Evolutionary conservation across 345 rosid species (phyloP).

Genomic region (Gossypium australe): DNA sequence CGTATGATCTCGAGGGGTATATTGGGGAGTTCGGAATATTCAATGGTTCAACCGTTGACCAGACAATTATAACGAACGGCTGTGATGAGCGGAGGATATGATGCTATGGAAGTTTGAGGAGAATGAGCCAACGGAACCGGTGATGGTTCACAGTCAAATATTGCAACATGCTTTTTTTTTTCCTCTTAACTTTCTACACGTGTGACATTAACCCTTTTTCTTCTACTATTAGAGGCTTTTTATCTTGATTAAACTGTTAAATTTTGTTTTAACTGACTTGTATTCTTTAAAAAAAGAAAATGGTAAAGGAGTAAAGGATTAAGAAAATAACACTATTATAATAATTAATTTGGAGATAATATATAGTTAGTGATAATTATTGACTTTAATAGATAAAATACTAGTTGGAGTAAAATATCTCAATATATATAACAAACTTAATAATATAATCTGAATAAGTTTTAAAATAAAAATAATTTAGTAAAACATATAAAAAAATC

Average conservation of each 20-base stretch:
- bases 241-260: too few species aligned
- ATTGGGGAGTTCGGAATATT: background rate
- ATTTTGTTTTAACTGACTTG: too few species aligned
- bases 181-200: background rate
- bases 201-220: background rate
- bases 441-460: too few species aligned
- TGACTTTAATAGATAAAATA: too few species aligned
- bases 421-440: too few species aligned
- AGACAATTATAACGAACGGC: slow-evolving; percentile 12
- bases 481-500: too few species aligned
- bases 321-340: background rate
- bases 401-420: too few species aligned
- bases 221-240: background rate
- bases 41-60: slow-evolving; percentile 29
- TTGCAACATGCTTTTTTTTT: background rate
- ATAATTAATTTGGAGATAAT: too few species aligned
- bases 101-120: slow-evolving; percentile 17
- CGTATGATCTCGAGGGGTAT: slow-evolving; percentile 13
- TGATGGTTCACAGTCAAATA: background rate
- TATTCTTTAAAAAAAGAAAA: background rate
- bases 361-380: too few species aligned
- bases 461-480: too few species aligned
- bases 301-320: background rate
- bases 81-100: background rate
- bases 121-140: background rate